Evolutionary conservation across 768 basidiomycete genomes (phyloP).

Genomic region (Asterophora parasitica): DNA sequence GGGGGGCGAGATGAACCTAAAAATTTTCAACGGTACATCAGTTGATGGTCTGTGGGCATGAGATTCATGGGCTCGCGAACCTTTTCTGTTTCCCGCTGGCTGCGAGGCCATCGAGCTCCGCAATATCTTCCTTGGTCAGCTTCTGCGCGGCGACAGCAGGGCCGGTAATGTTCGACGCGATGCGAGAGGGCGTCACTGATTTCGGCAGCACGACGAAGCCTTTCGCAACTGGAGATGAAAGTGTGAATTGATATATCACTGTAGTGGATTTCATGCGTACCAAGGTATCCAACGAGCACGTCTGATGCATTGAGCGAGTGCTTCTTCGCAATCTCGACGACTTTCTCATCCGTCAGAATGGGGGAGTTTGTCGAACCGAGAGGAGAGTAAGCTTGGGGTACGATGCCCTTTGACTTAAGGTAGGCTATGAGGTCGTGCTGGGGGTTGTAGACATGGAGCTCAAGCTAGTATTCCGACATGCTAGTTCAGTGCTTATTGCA

Average conservation of each 20-base stretch:
- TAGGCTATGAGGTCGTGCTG: slow-evolving; percentile 64
- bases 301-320: slow-evolving; percentile 50
- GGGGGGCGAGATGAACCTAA: slow-evolving; percentile 55
- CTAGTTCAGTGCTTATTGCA: background rate
- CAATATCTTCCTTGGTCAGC: slow-evolving; percentile 48
- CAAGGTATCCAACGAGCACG: slow-evolving; percentile 57
- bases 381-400: slow-evolving; percentile 78
- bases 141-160: slow-evolving; percentile 41
- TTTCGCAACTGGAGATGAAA: slow-evolving; percentile 46
- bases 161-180: slow-evolving; percentile 54
- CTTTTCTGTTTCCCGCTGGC: slow-evolving; percentile 63
- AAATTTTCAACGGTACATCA: background rate
- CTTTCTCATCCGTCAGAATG: slow-evolving; percentile 57
- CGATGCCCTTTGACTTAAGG: slow-evolving; percentile 60
- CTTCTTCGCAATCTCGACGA: slow-evolving; percentile 54
- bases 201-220: slow-evolving; percentile 68
- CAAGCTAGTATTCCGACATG: slow-evolving; percentile 40
- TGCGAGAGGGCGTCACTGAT: slow-evolving; percentile 68
- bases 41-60: background rate
- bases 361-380: slow-evolving; percentile 68
- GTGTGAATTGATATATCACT: slow-evolving; percentile 1
- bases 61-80: slow-evolving; percentile 20
- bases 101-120: slow-evolving; percentile 51
- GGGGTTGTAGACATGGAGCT: slow-evolving; percentile 71
- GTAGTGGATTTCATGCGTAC: slow-evolving; percentile 30